Evolutionary conservation across 768 basidiomycete species (phyloP).

Genomic region (Calocybe indica): DNA sequence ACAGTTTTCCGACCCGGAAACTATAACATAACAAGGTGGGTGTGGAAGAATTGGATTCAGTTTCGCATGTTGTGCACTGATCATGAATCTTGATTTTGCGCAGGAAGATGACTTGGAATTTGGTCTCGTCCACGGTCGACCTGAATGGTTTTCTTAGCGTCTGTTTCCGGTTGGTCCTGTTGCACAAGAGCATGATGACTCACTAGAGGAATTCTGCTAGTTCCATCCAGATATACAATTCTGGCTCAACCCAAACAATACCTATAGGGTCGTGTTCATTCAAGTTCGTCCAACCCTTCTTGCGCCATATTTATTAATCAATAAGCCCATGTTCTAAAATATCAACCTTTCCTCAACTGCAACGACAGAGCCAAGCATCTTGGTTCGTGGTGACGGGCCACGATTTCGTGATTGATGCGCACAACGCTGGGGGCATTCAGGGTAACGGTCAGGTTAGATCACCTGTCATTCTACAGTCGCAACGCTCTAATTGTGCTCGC

Average conservation of each 20-base stretch:
- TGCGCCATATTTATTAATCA: too few relatives aligned
- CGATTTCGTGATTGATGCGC: slow-evolving; percentile 50
- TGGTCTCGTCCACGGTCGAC: slow-evolving; percentile 36
- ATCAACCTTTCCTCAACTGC: background rate
- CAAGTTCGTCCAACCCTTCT: slow-evolving; percentile 23
- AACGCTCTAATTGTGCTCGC: background rate
- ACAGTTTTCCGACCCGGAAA: slow-evolving; percentile 37
- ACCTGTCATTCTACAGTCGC: background rate
- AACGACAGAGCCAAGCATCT: slow-evolving; percentile 48
- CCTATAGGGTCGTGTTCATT: slow-evolving; percentile 57
- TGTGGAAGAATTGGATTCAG: background rate
- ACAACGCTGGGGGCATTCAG: slow-evolving; percentile 49
- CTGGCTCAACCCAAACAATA: slow-evolving; percentile 50
- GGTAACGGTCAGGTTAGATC: slow-evolving; percentile 48
- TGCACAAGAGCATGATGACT: background rate
- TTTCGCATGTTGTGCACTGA: background rate
- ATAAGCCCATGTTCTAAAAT: slow-evolving; percentile 9
- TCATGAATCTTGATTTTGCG: background rate
- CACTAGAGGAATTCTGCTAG: slow-evolving; percentile 19
- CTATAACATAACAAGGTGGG: slow-evolving; percentile 47
- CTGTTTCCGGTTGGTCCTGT: slow-evolving; percentile 6
- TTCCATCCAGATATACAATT: slow-evolving; percentile 48
- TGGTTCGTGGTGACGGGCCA: slow-evolving; percentile 58
- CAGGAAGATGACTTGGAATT: slow-evolving; percentile 52
- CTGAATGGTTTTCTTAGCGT: slow-evolving; percentile 42